Percentiles rank a stretch among this genome's conserved stretches.
These are phyloP conservation scores for Trichophyton equinum DNA, from an alignment of 2,329 filamentous ascomycete species.

Conservation along the genomic window DNA sequence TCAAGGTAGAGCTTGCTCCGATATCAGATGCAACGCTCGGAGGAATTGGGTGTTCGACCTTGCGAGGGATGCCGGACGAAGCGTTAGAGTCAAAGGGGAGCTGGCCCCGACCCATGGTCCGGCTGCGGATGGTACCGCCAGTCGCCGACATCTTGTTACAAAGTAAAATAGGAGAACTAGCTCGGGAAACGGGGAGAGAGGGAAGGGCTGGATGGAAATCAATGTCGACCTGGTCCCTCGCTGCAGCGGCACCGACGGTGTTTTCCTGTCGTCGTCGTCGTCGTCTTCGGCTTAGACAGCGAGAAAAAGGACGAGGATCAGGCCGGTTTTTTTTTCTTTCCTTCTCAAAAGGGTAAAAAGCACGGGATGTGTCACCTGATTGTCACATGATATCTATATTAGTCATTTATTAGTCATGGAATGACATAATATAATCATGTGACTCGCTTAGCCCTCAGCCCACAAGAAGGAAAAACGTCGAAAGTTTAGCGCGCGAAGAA, in stretches of 20 bases:
- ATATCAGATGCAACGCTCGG: constrained; percentile 39
- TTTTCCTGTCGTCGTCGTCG: too few relatives aligned
- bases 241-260: too few relatives aligned
- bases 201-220: too few relatives aligned
- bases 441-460: constrained; percentile 7
- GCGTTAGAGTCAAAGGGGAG: constrained; percentile 41
- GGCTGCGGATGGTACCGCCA: constrained; percentile 42
- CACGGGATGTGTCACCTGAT: not conserved
- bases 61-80: constrained; percentile 49
- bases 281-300: not conserved
- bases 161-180: constrained; percentile 6
- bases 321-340: not conserved
- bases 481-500: not conserved
- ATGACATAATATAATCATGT: not conserved
- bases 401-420: not conserved
- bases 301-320: not conserved
- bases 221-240: too few relatives aligned
- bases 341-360: constrained; percentile 1
- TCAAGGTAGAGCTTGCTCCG: constrained; percentile 55
- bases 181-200: not conserved
- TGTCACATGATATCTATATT: not conserved
- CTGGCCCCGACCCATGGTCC: constrained; percentile 42
- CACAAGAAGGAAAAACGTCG: constrained; percentile 6
- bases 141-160: constrained; percentile 43
- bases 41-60: constrained; percentile 38